Evolutionary conservation across 2,329 filamentous ascomycete species (phyloP).

Genomic region (Diaporthe sp.): DNA sequence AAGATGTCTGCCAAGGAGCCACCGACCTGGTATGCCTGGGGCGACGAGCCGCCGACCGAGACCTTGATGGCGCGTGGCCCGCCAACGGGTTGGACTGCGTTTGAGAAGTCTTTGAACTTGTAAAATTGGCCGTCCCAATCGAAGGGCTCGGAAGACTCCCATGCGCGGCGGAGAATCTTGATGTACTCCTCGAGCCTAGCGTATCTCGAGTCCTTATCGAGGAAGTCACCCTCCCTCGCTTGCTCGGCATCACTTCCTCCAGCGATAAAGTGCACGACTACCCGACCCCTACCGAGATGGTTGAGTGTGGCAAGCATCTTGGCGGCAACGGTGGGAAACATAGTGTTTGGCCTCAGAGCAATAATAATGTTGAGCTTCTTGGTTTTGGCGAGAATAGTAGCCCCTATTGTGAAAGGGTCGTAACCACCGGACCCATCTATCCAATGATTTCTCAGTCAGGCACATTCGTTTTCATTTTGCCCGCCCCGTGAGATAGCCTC

Average conservation of each 20-base stretch:
- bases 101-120: conserved; percentile 68
- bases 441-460: neutral
- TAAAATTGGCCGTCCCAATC: conserved; percentile 72
- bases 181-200: conserved; percentile 70
- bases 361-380: conserved; percentile 71
- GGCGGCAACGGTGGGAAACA: conserved; percentile 71
- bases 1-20: conserved; percentile 70
- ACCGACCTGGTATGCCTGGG: conserved; percentile 68
- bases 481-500: neutral
- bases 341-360: conserved; percentile 69
- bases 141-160: conserved; percentile 66
- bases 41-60: conserved; percentile 68
- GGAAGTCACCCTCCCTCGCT: conserved; percentile 68
- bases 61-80: conserved; percentile 61
- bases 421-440: conserved; percentile 60
- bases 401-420: conserved; percentile 68
- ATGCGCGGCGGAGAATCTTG: conserved; percentile 67
- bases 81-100: conserved; percentile 62
- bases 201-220: conserved; percentile 68
- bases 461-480: no score
- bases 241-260: conserved; percentile 70
- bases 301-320: conserved; percentile 71
- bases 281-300: conserved; percentile 66
- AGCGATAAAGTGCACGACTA: conserved; percentile 72
- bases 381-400: conserved; percentile 66